Conservation (phyloP, 345 rosid genomes). For the Populus euphratica region DNA sequence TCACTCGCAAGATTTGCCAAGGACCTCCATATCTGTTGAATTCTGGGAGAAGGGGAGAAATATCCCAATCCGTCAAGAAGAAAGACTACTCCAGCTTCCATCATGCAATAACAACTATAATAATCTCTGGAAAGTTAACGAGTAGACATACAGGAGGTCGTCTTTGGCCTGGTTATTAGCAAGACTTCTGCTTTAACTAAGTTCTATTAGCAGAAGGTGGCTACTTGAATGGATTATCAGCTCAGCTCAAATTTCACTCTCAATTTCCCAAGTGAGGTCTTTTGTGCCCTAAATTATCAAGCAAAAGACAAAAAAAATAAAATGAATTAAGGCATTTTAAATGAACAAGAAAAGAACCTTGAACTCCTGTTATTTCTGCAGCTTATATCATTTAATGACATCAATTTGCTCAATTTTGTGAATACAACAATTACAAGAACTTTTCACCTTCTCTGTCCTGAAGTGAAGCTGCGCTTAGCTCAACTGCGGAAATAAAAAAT, state of each 20-base stretch:
- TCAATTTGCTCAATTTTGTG: background rate
- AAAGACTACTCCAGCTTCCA: background rate
- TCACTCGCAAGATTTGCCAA: background rate
- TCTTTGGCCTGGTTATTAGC: background rate
- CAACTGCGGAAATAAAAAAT: constrained; percentile 9
- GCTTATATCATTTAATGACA: constrained; percentile 18
- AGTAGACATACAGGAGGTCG: background rate
- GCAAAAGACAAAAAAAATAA: too few species aligned
- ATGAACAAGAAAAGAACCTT: background rate
- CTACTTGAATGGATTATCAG: too few species aligned
- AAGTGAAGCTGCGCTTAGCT: constrained; percentile 18
- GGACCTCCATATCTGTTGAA: background rate
- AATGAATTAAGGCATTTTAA: background rate
- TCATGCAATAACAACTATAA: background rate
- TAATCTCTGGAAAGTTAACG: background rate
- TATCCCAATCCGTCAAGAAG: background rate
- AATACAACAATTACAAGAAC: constrained; percentile 14
- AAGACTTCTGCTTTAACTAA: background rate
- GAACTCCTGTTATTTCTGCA: constrained; percentile 6
- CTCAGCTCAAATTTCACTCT: too few species aligned
- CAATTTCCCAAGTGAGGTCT: background rate
- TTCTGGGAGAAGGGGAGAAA: background rate
- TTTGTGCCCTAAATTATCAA: background rate
- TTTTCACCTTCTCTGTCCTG: constrained; percentile 2
- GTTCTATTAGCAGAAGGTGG: background rate